A percentile compares a stretch with the other conserved stretches of the same genome.
Evolutionary conservation across 1,284 basidiomycete species (phyloP).

Genomic region (Sanghuangporus weigelae): DNA sequence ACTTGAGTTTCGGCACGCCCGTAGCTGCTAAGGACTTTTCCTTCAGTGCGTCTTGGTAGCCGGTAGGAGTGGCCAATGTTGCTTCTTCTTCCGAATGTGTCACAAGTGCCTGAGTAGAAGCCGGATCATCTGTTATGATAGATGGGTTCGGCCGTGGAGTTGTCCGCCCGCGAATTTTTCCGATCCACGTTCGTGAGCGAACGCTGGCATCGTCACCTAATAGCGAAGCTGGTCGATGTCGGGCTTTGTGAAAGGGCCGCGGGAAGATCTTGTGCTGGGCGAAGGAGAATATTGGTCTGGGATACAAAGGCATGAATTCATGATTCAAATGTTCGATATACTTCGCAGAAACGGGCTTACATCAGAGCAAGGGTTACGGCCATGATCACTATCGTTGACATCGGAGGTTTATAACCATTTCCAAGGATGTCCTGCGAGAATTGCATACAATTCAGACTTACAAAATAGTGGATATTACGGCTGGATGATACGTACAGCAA

Average conservation of each 20-base stretch:
- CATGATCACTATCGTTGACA: conserved; percentile 40
- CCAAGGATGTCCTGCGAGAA: conserved; percentile 38
- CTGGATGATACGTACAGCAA: conserved; percentile 36
- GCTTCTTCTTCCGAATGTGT: neutral
- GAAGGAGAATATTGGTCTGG: conserved; percentile 35
- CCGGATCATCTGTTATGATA: neutral
- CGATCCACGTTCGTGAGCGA: conserved; percentile 7
- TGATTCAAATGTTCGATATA: neutral
- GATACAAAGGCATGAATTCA: neutral
- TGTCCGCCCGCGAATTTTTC: neutral
- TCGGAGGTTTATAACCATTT: conserved; percentile 41
- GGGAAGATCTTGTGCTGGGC: conserved; percentile 38
- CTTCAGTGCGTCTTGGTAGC: neutral
- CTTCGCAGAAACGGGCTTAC: conserved; percentile 26
- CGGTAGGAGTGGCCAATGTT: neutral
- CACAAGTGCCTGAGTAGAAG: neutral
- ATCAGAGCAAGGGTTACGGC: conserved; percentile 41
- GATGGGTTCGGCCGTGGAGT: neutral
- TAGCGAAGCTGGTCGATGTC: neutral
- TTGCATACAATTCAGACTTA: neutral
- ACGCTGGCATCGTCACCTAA: conserved; percentile 10
- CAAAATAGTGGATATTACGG: neutral
- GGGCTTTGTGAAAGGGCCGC: conserved; percentile 27
- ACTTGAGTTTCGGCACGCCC: neutral
- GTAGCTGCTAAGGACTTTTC: neutral